Evolutionary conservation across 139 green algal species (phyloP).

Genomic region (Ulvella scutata): DNA sequence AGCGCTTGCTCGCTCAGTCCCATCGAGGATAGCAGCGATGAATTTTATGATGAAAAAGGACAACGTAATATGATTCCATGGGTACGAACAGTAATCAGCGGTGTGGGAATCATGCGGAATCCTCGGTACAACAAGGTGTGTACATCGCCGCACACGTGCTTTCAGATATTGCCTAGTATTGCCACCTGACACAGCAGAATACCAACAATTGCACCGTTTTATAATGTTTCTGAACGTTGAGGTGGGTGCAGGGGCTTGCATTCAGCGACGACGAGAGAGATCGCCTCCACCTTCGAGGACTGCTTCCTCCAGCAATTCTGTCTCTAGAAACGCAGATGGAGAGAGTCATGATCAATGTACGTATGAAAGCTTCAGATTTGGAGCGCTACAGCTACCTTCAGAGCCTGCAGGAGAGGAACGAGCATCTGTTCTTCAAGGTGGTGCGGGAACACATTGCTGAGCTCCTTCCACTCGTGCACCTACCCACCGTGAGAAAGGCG

Average conservation of each 20-base stretch:
- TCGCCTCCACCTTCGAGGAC: conserved; percentile 44
- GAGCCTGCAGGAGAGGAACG: conserved; percentile 65
- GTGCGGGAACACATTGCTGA: conserved; percentile 68
- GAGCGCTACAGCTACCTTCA: conserved; percentile 67
- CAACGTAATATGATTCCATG: conserved; percentile 20
- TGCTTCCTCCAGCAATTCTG: conserved; percentile 69
- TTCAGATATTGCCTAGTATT: too few relatives aligned
- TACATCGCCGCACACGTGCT: too few relatives aligned
- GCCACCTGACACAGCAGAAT: neutral
- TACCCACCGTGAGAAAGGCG: conserved; percentile 44
- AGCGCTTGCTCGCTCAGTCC: too few relatives aligned
- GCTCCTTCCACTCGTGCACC: conserved; percentile 59
- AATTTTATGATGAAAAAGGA: neutral
- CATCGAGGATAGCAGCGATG: neutral
- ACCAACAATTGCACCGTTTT: neutral
- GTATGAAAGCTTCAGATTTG: conserved; percentile 39
- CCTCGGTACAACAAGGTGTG: conserved; percentile 70
- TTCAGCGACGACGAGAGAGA: conserved; percentile 72
- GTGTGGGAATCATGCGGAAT: conserved; percentile 61
- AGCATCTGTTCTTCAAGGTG: conserved; percentile 77
- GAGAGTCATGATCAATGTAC: conserved; percentile 52
- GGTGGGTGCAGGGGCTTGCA: conserved; percentile 12
- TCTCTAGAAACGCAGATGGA: conserved; percentile 65
- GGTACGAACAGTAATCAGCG: conserved; percentile 61
- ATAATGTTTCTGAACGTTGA: neutral